Conservation (phyloP, 148 eudicot species). For the Polygonum maritimum region DNA sequence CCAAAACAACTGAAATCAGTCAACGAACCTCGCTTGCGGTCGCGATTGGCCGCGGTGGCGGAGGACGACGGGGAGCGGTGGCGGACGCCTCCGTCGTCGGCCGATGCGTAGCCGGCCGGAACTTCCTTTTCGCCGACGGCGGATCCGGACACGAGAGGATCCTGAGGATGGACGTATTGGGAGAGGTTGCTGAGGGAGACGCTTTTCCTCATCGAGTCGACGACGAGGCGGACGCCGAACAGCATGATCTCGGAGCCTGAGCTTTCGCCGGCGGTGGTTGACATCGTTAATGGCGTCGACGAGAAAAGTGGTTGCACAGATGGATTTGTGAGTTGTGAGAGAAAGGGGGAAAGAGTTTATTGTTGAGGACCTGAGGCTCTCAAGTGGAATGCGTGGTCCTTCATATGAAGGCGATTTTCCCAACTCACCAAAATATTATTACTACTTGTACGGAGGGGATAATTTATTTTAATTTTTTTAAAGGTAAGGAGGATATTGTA, state of each 20-base stretch:
- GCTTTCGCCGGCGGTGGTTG: slow-evolving; percentile 1
- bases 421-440: neutral
- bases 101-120: slow-evolving; percentile 42
- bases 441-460: neutral
- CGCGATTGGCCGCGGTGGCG: slow-evolving; percentile 16
- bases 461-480: slow-evolving; percentile 1
- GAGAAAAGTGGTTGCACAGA: neutral
- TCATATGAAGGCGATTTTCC: neutral
- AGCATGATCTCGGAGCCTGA: slow-evolving; percentile 11
- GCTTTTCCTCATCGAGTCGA: slow-evolving; percentile 13
- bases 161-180: slow-evolving; percentile 8
- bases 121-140: slow-evolving; percentile 1
- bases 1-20: neutral
- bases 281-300: slow-evolving; percentile 4
- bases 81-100: slow-evolving; percentile 31
- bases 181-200: slow-evolving; percentile 14
- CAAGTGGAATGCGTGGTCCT: neutral
- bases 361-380: neutral
- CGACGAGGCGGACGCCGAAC: slow-evolving; percentile 10
- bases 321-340: neutral
- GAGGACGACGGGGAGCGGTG: slow-evolving; percentile 14
- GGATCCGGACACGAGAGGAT: slow-evolving; percentile 4
- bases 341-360: neutral
- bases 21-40: slow-evolving; percentile 49
- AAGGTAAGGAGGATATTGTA: neutral